Conservation (phyloP, 345 rosid genomes). For the Eucalyptus cloeziana region DNA sequence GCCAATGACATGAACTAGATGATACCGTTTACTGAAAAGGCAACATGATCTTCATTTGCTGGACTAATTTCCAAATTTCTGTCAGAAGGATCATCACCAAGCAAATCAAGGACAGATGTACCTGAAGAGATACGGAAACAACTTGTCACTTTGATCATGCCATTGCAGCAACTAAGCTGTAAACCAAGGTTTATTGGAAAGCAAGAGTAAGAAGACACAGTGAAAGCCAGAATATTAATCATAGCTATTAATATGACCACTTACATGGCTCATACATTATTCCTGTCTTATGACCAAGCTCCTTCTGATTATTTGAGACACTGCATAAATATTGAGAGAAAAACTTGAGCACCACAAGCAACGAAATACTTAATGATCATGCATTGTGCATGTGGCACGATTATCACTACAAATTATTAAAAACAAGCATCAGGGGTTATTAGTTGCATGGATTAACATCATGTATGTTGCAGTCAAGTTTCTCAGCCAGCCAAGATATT, state of each 20-base stretch:
- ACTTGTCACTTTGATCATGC: background rate
- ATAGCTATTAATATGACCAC: background rate
- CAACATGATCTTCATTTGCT: slow-evolving; percentile 55
- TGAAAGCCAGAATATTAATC: background rate
- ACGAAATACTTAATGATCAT: background rate
- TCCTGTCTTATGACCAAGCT: background rate
- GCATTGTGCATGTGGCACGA: background rate
- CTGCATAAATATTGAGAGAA: background rate
- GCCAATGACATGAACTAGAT: background rate
- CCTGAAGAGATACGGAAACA: slow-evolving; percentile 22
- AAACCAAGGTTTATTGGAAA: background rate
- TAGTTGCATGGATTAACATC: background rate
- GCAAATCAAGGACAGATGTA: slow-evolving; percentile 60
- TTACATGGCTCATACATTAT: background rate
- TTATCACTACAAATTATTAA: background rate
- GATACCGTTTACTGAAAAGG: slow-evolving; percentile 83
- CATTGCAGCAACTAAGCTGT: background rate
- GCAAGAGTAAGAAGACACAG: background rate
- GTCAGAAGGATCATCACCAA: slow-evolving; percentile 47
- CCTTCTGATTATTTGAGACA: background rate
- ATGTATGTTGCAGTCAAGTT: background rate
- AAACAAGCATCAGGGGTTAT: background rate
- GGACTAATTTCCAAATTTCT: slow-evolving; percentile 15
- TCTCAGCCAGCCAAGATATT: background rate
- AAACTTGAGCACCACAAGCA: background rate